phyloP scores from a whole-genome alignment of 257 asterid genomes.

The Euphrasia confusa region DNA sequence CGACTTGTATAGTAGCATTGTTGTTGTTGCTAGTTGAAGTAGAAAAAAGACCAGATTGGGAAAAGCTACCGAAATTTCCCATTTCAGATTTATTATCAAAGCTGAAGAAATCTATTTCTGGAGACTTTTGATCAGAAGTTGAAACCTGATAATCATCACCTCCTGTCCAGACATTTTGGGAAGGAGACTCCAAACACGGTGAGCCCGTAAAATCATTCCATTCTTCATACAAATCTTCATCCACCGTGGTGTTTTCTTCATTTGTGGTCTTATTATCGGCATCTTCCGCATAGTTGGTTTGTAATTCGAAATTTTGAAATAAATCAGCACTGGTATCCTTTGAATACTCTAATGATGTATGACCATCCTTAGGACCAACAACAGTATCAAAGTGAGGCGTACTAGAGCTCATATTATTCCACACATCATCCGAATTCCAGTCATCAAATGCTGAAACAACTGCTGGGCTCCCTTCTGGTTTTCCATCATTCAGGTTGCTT shows the following conservation, averaged over 20 bases:
- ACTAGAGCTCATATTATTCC: slow-evolving; percentile 41
- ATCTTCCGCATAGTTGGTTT: slow-evolving; percentile 28
- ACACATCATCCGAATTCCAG: slow-evolving; percentile 47
- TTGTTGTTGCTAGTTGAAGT: slow-evolving; percentile 29
- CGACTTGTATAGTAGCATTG: slow-evolving; percentile 30
- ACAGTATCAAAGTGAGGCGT: slow-evolving; percentile 34
- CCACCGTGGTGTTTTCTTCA: slow-evolving; percentile 31
- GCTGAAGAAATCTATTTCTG: slow-evolving; percentile 38
- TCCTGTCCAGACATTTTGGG: slow-evolving; percentile 32
- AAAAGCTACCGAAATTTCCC: slow-evolving; percentile 41
- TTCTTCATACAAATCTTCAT: slow-evolving; percentile 42
- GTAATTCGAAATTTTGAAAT: slow-evolving; percentile 48
- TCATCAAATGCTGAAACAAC: slow-evolving; percentile 43
- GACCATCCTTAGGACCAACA: slow-evolving; percentile 30
- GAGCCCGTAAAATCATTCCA: slow-evolving; percentile 75
- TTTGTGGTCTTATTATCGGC: slow-evolving; percentile 24
- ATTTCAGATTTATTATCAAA: slow-evolving; percentile 34
- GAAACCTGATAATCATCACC: slow-evolving; percentile 29
- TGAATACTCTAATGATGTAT: slow-evolving; percentile 19
- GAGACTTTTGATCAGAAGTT: slow-evolving; percentile 31
- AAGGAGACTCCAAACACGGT: slow-evolving; percentile 37
- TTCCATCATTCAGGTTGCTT: slow-evolving; percentile 31
- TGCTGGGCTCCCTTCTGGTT: slow-evolving; percentile 29
- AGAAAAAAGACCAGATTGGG: slow-evolving; percentile 41
- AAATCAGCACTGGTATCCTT: slow-evolving; percentile 37